phyloP scores from a whole-genome alignment of 2,329 filamentous ascomycete genomes.

The Trichophyton benhamiae region DNA sequence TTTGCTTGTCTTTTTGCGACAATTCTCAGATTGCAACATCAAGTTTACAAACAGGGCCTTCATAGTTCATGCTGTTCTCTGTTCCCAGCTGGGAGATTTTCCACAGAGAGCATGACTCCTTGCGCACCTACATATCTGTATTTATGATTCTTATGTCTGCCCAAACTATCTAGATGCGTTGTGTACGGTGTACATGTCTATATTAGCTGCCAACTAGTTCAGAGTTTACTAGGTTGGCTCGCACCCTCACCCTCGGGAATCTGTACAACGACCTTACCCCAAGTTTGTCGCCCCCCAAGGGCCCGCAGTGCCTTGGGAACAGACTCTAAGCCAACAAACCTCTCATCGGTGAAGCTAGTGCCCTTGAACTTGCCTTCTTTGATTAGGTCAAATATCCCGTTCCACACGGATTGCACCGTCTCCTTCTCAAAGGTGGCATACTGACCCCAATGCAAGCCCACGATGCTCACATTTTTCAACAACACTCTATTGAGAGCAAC shows the following conservation, averaged over 20 bases:
- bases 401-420: slow-evolving; percentile 62
- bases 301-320: slow-evolving; percentile 65
- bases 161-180: neutral
- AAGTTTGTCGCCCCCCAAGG: slow-evolving; percentile 69
- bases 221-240: slow-evolving; percentile 12
- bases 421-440: slow-evolving; percentile 63
- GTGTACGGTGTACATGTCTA: neutral
- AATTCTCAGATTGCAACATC: slow-evolving; percentile 25
- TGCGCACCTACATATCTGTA: slow-evolving; percentile 29
- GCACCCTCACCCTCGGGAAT: slow-evolving; percentile 57
- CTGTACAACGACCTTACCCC: slow-evolving; percentile 92
- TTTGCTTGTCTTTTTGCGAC: slow-evolving; percentile 3
- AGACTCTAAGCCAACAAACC: slow-evolving; percentile 70
- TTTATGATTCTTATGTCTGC: neutral
- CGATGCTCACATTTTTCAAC: slow-evolving; percentile 82
- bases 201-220: neutral
- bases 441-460: slow-evolving; percentile 84
- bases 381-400: slow-evolving; percentile 67
- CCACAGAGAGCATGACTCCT: slow-evolving; percentile 37
- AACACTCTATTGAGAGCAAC: slow-evolving; percentile 84
- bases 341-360: slow-evolving; percentile 69
- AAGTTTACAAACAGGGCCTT: slow-evolving; percentile 29
- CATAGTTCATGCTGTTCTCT: slow-evolving; percentile 34
- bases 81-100: slow-evolving; percentile 12
- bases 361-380: slow-evolving; percentile 64